These are phyloP conservation scores for Vigna trinervia DNA, from an alignment of 306 rosid genomes.

Conservation along the genomic window DNA sequence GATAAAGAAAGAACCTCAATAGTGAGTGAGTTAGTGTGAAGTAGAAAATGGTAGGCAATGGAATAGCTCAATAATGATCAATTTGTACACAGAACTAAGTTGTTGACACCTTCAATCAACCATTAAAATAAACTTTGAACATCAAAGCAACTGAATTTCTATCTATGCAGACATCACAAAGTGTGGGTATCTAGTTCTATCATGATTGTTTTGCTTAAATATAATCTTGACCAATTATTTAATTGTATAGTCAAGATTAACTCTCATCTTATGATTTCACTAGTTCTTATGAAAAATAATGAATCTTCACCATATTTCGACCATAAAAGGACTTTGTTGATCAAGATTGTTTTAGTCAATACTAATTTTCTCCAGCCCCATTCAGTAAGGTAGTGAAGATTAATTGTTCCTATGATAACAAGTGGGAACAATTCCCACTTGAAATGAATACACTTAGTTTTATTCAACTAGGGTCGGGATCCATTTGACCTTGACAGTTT, in stretches of 20 bases:
- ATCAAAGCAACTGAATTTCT: background rate
- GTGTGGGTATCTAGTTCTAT: background rate
- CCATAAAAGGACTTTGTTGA: too few relatives aligned
- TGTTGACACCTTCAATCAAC: slow-evolving; percentile 8
- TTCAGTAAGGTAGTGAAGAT: background rate
- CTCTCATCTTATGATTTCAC: background rate
- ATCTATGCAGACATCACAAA: background rate
- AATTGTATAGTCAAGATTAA: background rate
- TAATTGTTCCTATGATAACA: background rate
- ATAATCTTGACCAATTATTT: background rate
- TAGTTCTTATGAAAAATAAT: background rate
- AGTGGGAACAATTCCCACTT: background rate
- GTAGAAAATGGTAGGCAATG: slow-evolving; percentile 14
- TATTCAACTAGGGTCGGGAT: background rate
- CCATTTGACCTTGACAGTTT: background rate
- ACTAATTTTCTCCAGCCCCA: background rate
- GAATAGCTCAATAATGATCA: background rate
- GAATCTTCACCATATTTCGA: background rate
- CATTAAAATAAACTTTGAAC: background rate
- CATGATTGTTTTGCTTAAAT: background rate
- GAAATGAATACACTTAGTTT: background rate
- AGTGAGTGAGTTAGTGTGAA: background rate
- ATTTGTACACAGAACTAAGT: slow-evolving; percentile 13
- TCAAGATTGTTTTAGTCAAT: too few relatives aligned
- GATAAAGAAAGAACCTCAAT: too few relatives aligned